phyloP scores from a whole-genome alignment of 228 moss, liverwort and hornwort species.

The Sphagnum fallax region DNA sequence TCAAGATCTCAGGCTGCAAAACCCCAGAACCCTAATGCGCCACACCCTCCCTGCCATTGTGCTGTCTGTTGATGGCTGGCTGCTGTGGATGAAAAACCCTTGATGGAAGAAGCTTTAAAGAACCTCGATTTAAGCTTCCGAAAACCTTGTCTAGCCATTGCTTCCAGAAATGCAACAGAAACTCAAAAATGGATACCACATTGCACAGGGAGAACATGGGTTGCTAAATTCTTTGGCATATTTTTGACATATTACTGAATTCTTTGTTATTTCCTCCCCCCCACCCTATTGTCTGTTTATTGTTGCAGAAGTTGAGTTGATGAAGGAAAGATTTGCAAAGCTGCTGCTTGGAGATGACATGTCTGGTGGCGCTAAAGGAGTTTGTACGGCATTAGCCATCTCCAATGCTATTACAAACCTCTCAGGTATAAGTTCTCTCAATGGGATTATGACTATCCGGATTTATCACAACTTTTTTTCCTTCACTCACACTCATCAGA shows the following conservation, averaged over 20 bases:
- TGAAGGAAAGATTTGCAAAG: conserved; percentile 97
- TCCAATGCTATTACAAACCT: conserved; percentile 96
- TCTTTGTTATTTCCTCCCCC: no score
- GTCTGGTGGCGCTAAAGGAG: conserved; percentile 95
- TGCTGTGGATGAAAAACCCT: not conserved
- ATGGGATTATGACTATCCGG: not conserved
- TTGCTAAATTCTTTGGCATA: not conserved
- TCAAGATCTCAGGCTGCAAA: no score
- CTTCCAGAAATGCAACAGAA: not conserved
- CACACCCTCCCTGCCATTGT: no score
- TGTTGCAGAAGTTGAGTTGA: conserved; percentile 87
- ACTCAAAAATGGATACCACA: no score
- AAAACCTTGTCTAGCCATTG: not conserved
- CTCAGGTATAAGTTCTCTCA: conserved; percentile 42
- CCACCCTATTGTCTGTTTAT: not conserved
- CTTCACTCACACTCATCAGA: no score
- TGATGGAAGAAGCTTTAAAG: not conserved
- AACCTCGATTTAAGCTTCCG: not conserved
- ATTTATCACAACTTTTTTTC: not conserved
- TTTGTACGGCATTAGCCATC: conserved; percentile 84
- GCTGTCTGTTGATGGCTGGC: no score
- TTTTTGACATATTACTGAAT: not conserved
- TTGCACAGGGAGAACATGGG: no score
- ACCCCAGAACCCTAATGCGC: no score
- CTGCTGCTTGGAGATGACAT: conserved; percentile 92